A percentile compares a stretch with the other conserved stretches of the same genome.
phyloP scores from a whole-genome alignment of 2,329 filamentous ascomycete genomes.

The Beauveria pseudobassiana region DNA sequence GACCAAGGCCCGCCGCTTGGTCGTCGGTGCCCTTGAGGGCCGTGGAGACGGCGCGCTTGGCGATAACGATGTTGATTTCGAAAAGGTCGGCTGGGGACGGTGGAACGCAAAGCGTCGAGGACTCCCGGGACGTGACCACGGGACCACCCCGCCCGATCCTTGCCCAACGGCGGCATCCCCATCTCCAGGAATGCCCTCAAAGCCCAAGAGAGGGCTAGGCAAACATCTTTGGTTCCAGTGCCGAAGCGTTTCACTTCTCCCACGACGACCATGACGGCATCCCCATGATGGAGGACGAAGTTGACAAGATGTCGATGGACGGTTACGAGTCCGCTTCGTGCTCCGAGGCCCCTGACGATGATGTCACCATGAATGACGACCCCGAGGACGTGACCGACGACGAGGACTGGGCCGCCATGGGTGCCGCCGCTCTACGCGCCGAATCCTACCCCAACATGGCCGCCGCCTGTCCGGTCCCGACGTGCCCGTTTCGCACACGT shows the following conservation, averaged over 20 bases:
- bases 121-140: conserved; percentile 44
- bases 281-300: conserved; percentile 66
- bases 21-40: conserved; percentile 86
- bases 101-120: conserved; percentile 81
- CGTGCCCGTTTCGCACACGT: conserved; percentile 33
- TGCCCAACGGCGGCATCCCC: conserved; percentile 45
- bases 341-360: conserved; percentile 64
- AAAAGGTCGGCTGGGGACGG: conserved; percentile 95
- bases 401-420: conserved; percentile 90
- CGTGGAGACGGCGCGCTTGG: conserved; percentile 56
- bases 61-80: conserved; percentile 71
- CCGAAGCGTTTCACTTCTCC: conserved; percentile 68
- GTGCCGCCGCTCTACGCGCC: conserved; percentile 72
- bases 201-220: conserved; percentile 41
- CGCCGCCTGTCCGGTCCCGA: conserved; percentile 39
- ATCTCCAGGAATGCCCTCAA: conserved; percentile 41
- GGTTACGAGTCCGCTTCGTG: conserved; percentile 64
- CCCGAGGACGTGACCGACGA: conserved; percentile 86
- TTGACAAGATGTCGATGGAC: conserved; percentile 89
- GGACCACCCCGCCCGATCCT: conserved; percentile 31
- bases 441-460: conserved; percentile 52
- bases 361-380: conserved; percentile 62
- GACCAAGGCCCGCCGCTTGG: conserved; percentile 80
- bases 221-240: conserved; percentile 50
- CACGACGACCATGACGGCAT: conserved; percentile 59